These are phyloP conservation scores for Camelina hispida DNA, from an alignment of 345 rosid species.

Conservation along the genomic window DNA sequence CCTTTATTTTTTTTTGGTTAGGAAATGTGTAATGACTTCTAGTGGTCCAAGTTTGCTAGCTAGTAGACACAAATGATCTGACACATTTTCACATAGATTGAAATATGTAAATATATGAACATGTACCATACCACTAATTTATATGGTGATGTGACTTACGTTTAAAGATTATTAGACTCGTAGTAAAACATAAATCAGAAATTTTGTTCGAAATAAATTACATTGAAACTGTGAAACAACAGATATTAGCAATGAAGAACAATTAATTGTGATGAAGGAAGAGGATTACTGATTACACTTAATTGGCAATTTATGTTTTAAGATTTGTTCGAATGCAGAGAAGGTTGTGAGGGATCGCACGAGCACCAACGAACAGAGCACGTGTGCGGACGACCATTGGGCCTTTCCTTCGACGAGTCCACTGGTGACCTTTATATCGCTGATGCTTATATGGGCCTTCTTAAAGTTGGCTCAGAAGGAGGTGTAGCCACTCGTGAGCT, in stretches of 20 bases:
- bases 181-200: background rate
- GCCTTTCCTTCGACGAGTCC: conserved; percentile 61
- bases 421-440: conserved; percentile 72
- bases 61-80: background rate
- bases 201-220: background rate
- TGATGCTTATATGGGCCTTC: conserved; percentile 82
- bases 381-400: conserved; percentile 82
- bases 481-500: conserved; percentile 67
- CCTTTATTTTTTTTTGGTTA: background rate
- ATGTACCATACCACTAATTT: background rate
- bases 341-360: conserved; percentile 49
- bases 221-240: background rate
- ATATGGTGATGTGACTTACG: background rate
- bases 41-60: conserved; percentile 2
- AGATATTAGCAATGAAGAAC: background rate
- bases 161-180: background rate
- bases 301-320: conserved; percentile 3
- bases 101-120: background rate
- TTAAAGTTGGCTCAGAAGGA: conserved; percentile 76
- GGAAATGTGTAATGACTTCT: background rate
- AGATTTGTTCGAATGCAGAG: conserved; percentile 36
- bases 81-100: background rate
- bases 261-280: background rate
- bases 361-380: conserved; percentile 59
- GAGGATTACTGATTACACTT: background rate